Base-by-base conservation (phyloP, 1,284 basidiomycete genomes). In the Omphalotus olearius region DNA sequence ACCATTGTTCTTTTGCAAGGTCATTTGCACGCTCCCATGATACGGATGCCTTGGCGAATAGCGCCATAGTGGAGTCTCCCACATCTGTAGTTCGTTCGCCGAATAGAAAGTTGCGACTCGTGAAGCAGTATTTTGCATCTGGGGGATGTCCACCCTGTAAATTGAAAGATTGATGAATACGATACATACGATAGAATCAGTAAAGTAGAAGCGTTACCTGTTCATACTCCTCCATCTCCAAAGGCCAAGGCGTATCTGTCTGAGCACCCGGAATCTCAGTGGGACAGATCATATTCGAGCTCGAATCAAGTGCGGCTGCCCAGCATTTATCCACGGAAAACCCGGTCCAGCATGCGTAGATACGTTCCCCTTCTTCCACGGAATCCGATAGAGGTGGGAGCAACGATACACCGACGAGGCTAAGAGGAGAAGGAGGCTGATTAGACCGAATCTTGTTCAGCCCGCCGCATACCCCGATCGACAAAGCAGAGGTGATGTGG, bases 331-430 rank as follows among this genome's bases (percentile, higher is more conserved):
- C 68, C 46, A 71, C 39, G 5, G 59, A 55, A 54, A 66, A 69
- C 0, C 65, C 64, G 6, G 61, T 56, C 71, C 71, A 73, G 50
- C 71, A 72, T n/a, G 61, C 62, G 28, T 66, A 58, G 17, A 71
- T 69, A 3, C 67, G 63, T 50, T 72, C 70, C 5, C 66, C 70
- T 47, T 68, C 63, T 48, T 70, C 69, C 16, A 67, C 55, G 25
- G 35, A 30, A 38, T 51, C 49, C 33, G 35, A 23, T n/a, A 36
- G 30, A 41, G 5, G 20, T 11, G 16, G 35, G 40, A 18, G 25
- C 30, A 7, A 14, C 42, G 16, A 7, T 26, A 40, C 17, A 20
- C 28, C 20, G 40, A 33, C 40, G 28, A 17, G 39, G 10, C 25
- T 26, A 6, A 33, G 14, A 45, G 25, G 20, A 5, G 28, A 20